Evolutionary conservation across 495 filamentous ascomycete species (phyloP), one percentile per base, ranked within the genome.

Genomic region (Penicillium subrubescens): DNA sequence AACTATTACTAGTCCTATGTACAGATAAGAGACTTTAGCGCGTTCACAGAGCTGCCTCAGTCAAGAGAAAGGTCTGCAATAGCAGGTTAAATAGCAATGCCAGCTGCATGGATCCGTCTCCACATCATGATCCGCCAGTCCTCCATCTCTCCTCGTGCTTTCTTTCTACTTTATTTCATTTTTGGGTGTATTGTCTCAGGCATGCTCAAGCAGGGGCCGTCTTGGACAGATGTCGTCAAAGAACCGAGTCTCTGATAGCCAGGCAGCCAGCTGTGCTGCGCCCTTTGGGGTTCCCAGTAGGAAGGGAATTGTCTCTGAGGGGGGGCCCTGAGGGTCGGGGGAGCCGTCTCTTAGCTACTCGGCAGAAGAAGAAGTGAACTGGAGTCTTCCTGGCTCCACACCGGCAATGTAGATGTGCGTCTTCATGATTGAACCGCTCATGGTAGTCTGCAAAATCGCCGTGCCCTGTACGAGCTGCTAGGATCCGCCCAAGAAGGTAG

Each of bases 11-110:
- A 54, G 51, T 27, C 19, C 51, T 54, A 54, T 54, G 29, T 54
- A 29, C 51, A 54, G n/a, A 29, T 54, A 54, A 54, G 51, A 54
- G 51, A 54, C 51, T 54, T 54, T 27, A 11, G 51, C 51, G 51
- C 51, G 51, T 54, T 54, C 51, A 54, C 51, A 54, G 31, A 54
- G 51, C 51, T 29, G 51, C 51, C 51, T 27, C 29, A 15, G 51
- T 54, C 51, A 33, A 3, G 19, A 33, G 19, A n/a, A 33, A 54
- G 29, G 51, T 54, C 51, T 27, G 51, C 51, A 7, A 48, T 48
- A 48, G 21, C 44, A 48, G 44, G 44, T 48, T 48, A 48, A 14
- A 48, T 48, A 14, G 44, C 17, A 48, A 48, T 48, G 44, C 44
- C 44, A 19, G 44, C 44, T 48, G 44, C 44, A 48, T 5, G 44